phyloP scores from a whole-genome alignment of 148 eudicot genomes.

The Rhododendron molle region DNA sequence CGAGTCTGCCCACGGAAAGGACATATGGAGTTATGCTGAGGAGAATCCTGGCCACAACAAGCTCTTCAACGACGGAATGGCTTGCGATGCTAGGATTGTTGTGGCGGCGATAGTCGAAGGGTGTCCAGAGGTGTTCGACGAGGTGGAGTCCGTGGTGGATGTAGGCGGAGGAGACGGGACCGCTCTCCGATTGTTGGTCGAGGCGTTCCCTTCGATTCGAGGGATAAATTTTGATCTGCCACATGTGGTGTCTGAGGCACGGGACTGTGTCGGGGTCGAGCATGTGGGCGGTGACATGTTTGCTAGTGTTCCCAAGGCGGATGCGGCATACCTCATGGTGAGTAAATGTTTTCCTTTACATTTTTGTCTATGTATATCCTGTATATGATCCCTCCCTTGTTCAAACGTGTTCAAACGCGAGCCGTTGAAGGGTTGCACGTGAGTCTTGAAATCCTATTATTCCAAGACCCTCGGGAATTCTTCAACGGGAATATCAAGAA shows the following conservation, averaged over 20 bases:
- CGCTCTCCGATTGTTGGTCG: constrained; percentile 30
- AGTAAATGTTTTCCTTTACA: not conserved
- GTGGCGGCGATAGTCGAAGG: constrained; percentile 34
- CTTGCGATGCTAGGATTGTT: constrained; percentile 39
- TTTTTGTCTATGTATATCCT: too few relatives aligned
- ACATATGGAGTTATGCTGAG: constrained; percentile 46
- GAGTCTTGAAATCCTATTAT: too few relatives aligned
- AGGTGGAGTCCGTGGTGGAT: constrained; percentile 49
- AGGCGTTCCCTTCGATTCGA: constrained; percentile 44
- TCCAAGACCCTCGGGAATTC: too few relatives aligned
- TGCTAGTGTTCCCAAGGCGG: constrained; percentile 47
- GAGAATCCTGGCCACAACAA: constrained; percentile 32
- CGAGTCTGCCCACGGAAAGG: constrained; percentile 37
- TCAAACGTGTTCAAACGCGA: too few relatives aligned
- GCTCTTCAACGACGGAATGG: constrained; percentile 63
- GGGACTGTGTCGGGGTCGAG: constrained; percentile 23
- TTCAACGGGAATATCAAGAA: too few relatives aligned
- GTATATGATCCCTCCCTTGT: too few relatives aligned
- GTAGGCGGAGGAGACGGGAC: constrained; percentile 83
- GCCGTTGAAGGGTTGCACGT: too few relatives aligned
- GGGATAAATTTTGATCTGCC: constrained; percentile 73
- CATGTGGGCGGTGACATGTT: constrained; percentile 69
- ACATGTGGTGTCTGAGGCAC: constrained; percentile 43
- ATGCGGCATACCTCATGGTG: constrained; percentile 48
- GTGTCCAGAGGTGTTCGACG: constrained; percentile 40